phyloP scores from a whole-genome alignment of 1,139 yeast genomes.

The Pichia sp. region DNA sequence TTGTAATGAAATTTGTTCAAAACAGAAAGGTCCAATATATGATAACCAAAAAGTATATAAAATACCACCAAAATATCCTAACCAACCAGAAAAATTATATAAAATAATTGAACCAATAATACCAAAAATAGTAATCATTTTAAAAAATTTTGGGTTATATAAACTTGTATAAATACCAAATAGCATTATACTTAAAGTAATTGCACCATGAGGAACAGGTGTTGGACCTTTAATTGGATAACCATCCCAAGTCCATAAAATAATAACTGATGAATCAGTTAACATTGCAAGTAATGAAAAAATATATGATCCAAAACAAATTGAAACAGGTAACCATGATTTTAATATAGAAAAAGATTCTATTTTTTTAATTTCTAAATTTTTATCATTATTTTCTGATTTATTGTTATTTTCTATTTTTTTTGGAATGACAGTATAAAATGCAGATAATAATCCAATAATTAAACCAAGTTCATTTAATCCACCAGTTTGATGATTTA shows the following conservation, averaged over 20 bases:
- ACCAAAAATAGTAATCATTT: conserved; percentile 31
- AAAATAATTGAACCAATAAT: conserved; percentile 45
- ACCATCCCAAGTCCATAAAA: conserved; percentile 94
- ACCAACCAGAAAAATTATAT: conserved; percentile 61
- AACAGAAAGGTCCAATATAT: conserved; percentile 56
- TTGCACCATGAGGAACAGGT: conserved; percentile 81
- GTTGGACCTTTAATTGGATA: conserved; percentile 83
- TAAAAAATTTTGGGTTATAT: conserved; percentile 20
- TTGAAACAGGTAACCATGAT: conserved; percentile 40
- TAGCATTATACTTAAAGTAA: conserved; percentile 55
- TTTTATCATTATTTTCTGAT: neutral
- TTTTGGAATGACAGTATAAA: conserved; percentile 38
- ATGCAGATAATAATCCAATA: conserved; percentile 59
- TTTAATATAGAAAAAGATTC: neutral
- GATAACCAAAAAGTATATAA: conserved; percentile 58
- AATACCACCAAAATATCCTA: conserved; percentile 76
- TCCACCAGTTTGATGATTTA: conserved; percentile 85
- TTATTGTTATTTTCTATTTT: conserved; percentile 9
- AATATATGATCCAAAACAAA: conserved; percentile 74
- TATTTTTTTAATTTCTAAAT: neutral
- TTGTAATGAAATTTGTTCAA: conserved; percentile 29
- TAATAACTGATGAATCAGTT: conserved; percentile 78
- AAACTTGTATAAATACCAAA: conserved; percentile 50
- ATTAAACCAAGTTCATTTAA: conserved; percentile 66
- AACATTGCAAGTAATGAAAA: conserved; percentile 70